These are phyloP conservation scores for Pythium utonaiense DNA, from an alignment of 352 stramenopile genomes.

Conservation along the genomic window DNA sequence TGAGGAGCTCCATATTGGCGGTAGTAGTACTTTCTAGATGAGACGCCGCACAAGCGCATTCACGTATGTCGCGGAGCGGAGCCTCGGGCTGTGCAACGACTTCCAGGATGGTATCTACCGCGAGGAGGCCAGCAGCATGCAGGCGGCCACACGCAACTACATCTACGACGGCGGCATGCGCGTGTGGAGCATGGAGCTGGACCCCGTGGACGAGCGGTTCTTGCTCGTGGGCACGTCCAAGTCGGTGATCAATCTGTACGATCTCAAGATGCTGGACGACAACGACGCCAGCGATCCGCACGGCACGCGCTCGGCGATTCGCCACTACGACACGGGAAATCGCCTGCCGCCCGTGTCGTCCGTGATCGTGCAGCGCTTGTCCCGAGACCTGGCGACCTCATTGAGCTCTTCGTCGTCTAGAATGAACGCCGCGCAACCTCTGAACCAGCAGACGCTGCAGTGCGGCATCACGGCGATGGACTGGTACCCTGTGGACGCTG, in stretches of 20 bases:
- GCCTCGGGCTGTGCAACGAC: conserved; percentile 35
- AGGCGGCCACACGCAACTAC: conserved; percentile 39
- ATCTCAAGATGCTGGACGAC: conserved; percentile 49
- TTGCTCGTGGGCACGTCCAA: conserved; percentile 57
- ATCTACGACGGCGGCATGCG: conserved; percentile 59
- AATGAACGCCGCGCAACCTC: background rate
- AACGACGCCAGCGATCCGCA: conserved; percentile 28
- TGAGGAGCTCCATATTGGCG: background rate
- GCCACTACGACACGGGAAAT: conserved; percentile 33
- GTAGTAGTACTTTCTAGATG: no score
- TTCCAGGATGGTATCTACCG: conserved; percentile 44
- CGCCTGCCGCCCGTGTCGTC: conserved; percentile 30
- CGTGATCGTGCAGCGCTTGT: conserved; percentile 6
- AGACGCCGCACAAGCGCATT: conserved; percentile 33
- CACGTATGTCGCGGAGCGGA: conserved; percentile 51
- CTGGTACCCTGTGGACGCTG: conserved; percentile 85
- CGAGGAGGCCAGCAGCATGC: conserved; percentile 24
- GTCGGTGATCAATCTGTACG: conserved; percentile 59
- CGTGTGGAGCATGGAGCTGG: conserved; percentile 58
- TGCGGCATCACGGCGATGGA: conserved; percentile 78
- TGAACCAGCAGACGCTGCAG: conserved; percentile 21
- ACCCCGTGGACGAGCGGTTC: conserved; percentile 53
- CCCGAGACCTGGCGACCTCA: background rate
- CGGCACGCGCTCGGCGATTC: background rate
- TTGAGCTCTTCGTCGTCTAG: background rate